phyloP scores from a whole-genome alignment of 2,329 filamentous ascomycete genomes.

The Stemphylium lycopersici region DNA sequence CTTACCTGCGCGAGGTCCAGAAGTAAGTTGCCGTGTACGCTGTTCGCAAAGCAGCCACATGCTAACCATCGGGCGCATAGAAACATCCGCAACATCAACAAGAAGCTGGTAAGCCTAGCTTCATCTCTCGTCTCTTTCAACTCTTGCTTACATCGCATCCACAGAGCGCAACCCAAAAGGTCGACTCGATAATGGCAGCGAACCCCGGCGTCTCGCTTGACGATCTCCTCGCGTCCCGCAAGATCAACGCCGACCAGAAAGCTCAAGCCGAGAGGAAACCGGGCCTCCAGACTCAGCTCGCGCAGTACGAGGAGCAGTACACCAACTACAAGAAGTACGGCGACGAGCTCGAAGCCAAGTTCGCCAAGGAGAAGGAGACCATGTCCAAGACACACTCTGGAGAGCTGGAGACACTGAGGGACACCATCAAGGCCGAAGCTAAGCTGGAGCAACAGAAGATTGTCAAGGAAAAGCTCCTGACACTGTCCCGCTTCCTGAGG shows the following conservation, averaged over 20 bases:
- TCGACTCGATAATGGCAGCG: conserved; percentile 71
- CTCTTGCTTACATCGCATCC: conserved; percentile 27
- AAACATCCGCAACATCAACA: conserved; percentile 88
- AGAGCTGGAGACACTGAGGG: conserved; percentile 62
- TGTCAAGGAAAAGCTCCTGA: conserved; percentile 67
- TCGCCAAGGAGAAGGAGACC: conserved; percentile 63
- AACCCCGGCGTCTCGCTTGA: conserved; percentile 74
- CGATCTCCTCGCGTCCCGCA: conserved; percentile 70
- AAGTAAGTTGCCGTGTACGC: conserved; percentile 67
- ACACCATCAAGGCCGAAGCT: conserved; percentile 62
- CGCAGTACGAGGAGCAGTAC: conserved; percentile 75
- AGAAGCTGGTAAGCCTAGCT: conserved; percentile 78
- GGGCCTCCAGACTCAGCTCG: conserved; percentile 69
- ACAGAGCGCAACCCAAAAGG: conserved; percentile 73
- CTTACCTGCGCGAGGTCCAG: conserved; percentile 85
- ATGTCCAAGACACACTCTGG: conserved; percentile 62
- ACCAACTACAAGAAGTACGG: conserved; percentile 77
- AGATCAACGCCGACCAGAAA: conserved; percentile 83
- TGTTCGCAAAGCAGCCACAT: conserved; percentile 1
- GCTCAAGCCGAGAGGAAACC: conserved; percentile 80
- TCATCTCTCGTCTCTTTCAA: conserved; percentile 2
- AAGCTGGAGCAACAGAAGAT: conserved; percentile 55
- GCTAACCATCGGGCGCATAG: conserved; percentile 54
- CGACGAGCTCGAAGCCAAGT: conserved; percentile 69
- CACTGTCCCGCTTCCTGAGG: conserved; percentile 79